Base-by-base conservation (phyloP, 2,329 filamentous ascomycete species). In the Grosmannia serpens region DNA sequence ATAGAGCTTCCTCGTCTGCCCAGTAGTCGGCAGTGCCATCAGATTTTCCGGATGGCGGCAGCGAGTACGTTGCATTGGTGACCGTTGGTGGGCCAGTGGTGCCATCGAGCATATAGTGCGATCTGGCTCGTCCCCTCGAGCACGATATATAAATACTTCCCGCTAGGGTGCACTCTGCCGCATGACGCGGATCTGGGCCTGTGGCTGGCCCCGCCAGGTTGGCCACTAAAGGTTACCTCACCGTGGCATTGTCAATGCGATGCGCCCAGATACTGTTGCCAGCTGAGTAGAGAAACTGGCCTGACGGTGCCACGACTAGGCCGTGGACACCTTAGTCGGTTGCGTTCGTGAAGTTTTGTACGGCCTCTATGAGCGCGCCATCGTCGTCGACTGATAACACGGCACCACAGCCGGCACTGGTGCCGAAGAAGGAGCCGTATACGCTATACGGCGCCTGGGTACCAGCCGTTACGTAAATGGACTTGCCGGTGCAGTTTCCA, bases 191-290 rank as follows among this genome's bases (percentile, higher is more conserved):
- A 17, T 64, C 59, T 26, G 55, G 53, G 3, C 60, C 59, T 26
- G 24, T 11, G 50, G 49, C 13, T 53, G 52, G 49, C 3, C 27
- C 33, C 4, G 26, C 20, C 22, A 56, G 50, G 38, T 54, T 44
- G 3, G 41, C 55, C 17, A 62, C 38, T n/a, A 17, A 52, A 33
- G 3, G 31, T 50, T 6, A 59, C 61, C 1, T 52, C 27, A 8
- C 62, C n/a, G 58, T 59, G 1, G 10, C 1, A 31, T 52, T 24
- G 5, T 64, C 63, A 26, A 58, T 59, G 2, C 24, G 1, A 52
- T 67, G 64, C 51, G 62, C 62, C 65, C 65, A 67, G 33, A 67
- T 22, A 4, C 59, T 31, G 49, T 64, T 61, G 10, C 55, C 65
- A 3, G 65, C 60, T n/a, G 62, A 60, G 61, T 65, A 66, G 22